Evolutionary conservation across 768 basidiomycete genomes (phyloP), one percentile per base, ranked within the genome.

Genomic region (Hygrophoropsis aurantiaca): DNA sequence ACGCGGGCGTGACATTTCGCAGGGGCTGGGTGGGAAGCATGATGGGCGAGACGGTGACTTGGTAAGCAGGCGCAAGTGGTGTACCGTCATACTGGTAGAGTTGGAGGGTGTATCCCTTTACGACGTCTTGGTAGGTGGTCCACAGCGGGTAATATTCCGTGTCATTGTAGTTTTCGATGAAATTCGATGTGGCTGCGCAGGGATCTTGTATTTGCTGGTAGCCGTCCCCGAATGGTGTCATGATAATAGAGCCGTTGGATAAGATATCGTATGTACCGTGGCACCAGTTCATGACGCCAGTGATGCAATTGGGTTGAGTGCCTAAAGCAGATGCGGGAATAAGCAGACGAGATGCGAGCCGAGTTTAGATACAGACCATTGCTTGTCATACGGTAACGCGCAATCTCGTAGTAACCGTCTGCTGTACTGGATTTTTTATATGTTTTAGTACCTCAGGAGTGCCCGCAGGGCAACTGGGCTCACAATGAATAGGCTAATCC

Each of bases 131-230:
- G 70, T 80, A 84, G 59, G 97, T 91, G 33, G 72, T 74, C 90
- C 90, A 97, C 6, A 52, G 48, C 30, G 52, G 24, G 64, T 81
- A 85, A 41, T 81, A 62, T 60, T 91, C 89, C 11, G 83, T 86
- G 52, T 77, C 62, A 69, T 90, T 87, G 78, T 93, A 97, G 38
- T 72, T 63, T 58, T 94, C 84, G 58, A 97, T 81, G 61, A 94
- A 86, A 64, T 93, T 91, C 23, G 94, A 92, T 9, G 79, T 73
- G 9, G 93, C 89, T 1, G 87, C 87, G 60, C 95, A 99, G 0
- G 93, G 87, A 55, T 94, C 87, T 73, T 99, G 93, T 33, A 97
- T 78, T 74, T 95, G 94, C 64, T 97, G 92, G 68, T 82, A 90
- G 13, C 95, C 95, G 63, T 99, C 95, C 15, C 75, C 79, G 52